Base-by-base conservation (phyloP, 169 alveolate species). In the Babesia bovis region DNA sequence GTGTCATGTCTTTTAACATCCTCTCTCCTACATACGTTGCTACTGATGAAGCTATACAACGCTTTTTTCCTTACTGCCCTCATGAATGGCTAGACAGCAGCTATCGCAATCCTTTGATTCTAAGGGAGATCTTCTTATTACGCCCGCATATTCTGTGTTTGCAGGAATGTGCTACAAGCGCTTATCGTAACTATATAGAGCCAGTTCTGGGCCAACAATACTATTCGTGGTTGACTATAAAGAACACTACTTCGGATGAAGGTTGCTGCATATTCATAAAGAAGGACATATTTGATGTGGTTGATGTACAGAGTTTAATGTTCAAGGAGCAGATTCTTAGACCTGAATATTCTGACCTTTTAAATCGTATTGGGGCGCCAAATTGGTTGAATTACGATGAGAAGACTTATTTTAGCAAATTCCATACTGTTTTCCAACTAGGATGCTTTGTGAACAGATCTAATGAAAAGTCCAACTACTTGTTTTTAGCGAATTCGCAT, bases 61-160 rank as follows among this genome's bases (percentile, higher is more conserved):
- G 70, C 47, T 79, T 79, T 72, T 79, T 79, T 50, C 87, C 87
- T 0, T 79, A 79, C 63, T 79, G 87, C 33, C 42, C 74, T n/a
- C 63, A 44, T 3, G 87, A 79, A 47, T 67, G 58, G 66, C 42
- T 79, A 25, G 83, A 69, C 25, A 42, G 55, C 35, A 59, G 60
- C 57, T 69, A 70, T 35, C 61, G 87, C 21, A 79, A 59, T 9
- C 87, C 74, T 38, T 66, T 79, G 10, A 79, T 79, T 15, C 69
- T 68, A 7, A 7, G 87, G 7, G 87, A 79, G 42, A 67, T 79
- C 2, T 30, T 56, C 28, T 21, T 65, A 59, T 21, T 79, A 26
- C 41, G 59, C 7, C 87, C 87, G 19, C 70, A 79, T 13, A 30
- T 79, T 6, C 49, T 69, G 50, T 79, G 87, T 50, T 57, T 70